These are phyloP conservation scores for Nadsonia starkeyi-henricii DNA, from an alignment of 1,139 yeast species.

Conservation along the genomic window DNA sequence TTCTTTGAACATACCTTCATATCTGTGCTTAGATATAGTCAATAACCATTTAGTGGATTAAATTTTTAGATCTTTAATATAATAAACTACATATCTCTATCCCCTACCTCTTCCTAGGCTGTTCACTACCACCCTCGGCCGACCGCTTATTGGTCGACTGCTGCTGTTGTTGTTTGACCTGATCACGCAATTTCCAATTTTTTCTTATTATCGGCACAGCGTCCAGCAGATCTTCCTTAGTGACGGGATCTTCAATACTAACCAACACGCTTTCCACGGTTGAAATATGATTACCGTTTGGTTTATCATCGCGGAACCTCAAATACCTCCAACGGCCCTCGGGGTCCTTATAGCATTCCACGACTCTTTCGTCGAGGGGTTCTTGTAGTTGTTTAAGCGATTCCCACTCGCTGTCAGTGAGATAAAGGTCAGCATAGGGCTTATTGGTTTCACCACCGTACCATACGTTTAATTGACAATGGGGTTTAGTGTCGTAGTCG, in stretches of 20 bases:
- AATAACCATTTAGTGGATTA: too few species aligned
- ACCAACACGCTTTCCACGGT: constrained; percentile 72
- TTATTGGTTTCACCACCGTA: constrained; percentile 57
- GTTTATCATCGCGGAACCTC: constrained; percentile 85
- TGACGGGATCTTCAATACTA: constrained; percentile 78
- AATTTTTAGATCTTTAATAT: too few species aligned
- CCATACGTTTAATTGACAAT: constrained; percentile 58
- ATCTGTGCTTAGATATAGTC: too few species aligned
- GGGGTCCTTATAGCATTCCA: constrained; percentile 58
- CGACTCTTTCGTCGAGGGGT: constrained; percentile 83
- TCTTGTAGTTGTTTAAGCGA: constrained; percentile 51
- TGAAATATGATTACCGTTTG: constrained; percentile 69
- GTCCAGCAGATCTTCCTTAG: constrained; percentile 55
- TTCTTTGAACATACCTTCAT: too few species aligned
- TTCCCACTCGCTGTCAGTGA: constrained; percentile 74
- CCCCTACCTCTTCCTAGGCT: constrained; percentile 2
- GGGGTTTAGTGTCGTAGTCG: constrained; percentile 79
- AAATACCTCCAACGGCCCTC: constrained; percentile 68
- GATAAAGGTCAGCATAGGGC: constrained; percentile 47
- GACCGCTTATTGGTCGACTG: not conserved
- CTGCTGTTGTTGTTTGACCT: constrained; percentile 16
- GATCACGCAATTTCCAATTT: constrained; percentile 36
- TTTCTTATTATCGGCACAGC: constrained; percentile 32
- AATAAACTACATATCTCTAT: too few species aligned
- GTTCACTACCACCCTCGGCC: not conserved